Percentiles rank a stretch among this genome's conserved stretches.
Evolutionary conservation across 1,139 yeast species (phyloP).

Genomic region (Taiozyma onychis): DNA sequence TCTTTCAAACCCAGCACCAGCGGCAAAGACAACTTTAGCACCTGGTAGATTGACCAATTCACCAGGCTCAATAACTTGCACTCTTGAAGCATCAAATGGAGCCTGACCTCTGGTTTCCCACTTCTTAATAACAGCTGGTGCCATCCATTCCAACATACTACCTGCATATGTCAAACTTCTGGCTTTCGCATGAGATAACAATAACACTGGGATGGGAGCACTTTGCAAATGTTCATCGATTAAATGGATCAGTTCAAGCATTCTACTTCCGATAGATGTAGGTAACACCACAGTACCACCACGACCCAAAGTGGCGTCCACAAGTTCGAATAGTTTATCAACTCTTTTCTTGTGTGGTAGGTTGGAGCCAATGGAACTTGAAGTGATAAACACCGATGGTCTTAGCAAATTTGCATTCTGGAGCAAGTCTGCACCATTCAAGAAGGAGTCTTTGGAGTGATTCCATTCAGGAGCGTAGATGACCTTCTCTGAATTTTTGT

Average conservation of each 20-base stretch:
- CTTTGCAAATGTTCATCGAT: slow-evolving; percentile 44
- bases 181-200: slow-evolving; percentile 74
- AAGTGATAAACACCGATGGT: slow-evolving; percentile 83
- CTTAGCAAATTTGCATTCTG: slow-evolving; percentile 59
- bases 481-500: slow-evolving; percentile 69
- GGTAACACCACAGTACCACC: slow-evolving; percentile 83
- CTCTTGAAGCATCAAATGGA: slow-evolving; percentile 63
- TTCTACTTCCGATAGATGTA: slow-evolving; percentile 75
- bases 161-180: slow-evolving; percentile 78
- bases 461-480: slow-evolving; percentile 94
- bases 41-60: slow-evolving; percentile 56
- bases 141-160: slow-evolving; percentile 94
- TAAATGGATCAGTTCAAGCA: slow-evolving; percentile 70
- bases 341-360: slow-evolving; percentile 60
- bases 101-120: slow-evolving; percentile 73
- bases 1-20: slow-evolving; percentile 61
- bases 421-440: slow-evolving; percentile 74
- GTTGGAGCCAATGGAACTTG: slow-evolving; percentile 64
- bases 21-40: slow-evolving; percentile 78
- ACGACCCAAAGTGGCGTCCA: slow-evolving; percentile 59
- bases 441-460: slow-evolving; percentile 81
- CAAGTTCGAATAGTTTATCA: slow-evolving; percentile 57
- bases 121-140: slow-evolving; percentile 67
- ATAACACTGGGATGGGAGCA: slow-evolving; percentile 56
- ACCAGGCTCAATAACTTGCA: slow-evolving; percentile 51